Evolutionary conservation across 306 rosid genomes (phyloP), one percentile per base, ranked within the genome.

Genomic region (Geum urbanum): DNA sequence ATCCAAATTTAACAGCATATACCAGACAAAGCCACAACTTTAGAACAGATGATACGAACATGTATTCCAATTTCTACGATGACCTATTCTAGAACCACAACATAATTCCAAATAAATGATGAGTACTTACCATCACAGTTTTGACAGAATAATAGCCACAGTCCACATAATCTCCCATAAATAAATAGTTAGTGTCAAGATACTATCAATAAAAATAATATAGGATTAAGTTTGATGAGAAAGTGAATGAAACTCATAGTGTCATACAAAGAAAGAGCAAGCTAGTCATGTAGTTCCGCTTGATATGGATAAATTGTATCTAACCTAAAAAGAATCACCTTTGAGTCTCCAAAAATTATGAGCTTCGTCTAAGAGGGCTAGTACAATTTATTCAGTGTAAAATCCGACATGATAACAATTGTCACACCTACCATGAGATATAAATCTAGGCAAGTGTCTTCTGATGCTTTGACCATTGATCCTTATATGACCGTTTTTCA

Each of bases 81-180:
- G 16, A 32, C 11, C n/a, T 37, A 62, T 13, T 22, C n/a, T n/a
- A n/a, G n/a, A n/a, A n/a, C n/a, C n/a, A n/a, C n/a, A n/a, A n/a
- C n/a, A n/a, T n/a, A n/a, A n/a, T n/a, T n/a, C n/a, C n/a, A n/a
- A n/a, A n/a, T n/a, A n/a, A n/a, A n/a, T n/a, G n/a, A n/a, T n/a
- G n/a, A n/a, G n/a, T 66, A 79, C 97, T 60, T 89, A 95, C 99
- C 71, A 97, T 89, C 52, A 89, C 99, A 49, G 99, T 95, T 84
- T 95, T 97, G 67, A 95, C 99, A 74, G 97, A 95, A 84, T 89
- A 95, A 83, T 95, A 95, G 43, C 97, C 99, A 16, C 99, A 96
- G 79, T 95, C 99, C 84, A 91, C 99, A 76, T 95, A 95, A 85
- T 95, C 99, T 69, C 99, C 99, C 99, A 95, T 95, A 78, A 95